phyloP scores from a whole-genome alignment of 2,329 filamentous ascomycete species.

The Claviceps pusilla region DNA sequence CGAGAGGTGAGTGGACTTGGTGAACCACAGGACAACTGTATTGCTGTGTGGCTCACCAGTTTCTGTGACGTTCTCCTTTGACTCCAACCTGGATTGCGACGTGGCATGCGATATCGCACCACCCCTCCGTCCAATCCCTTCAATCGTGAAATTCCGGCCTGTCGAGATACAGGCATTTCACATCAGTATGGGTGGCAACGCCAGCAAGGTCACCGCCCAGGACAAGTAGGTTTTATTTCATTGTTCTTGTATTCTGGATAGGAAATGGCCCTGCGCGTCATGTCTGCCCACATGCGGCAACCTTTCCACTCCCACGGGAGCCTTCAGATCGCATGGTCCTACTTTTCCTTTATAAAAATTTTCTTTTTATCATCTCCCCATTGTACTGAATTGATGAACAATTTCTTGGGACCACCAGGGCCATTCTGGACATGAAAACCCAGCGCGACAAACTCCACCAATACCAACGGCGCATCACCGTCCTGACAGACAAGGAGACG shows the following conservation, averaged over 20 bases:
- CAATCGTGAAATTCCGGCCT: background rate
- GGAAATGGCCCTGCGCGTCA: background rate
- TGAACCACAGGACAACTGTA: too few relatives aligned
- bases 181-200: constrained; percentile 35
- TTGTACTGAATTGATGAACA: background rate
- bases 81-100: background rate
- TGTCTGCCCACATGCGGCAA: too few relatives aligned
- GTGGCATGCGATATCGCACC: background rate
- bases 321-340: background rate
- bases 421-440: constrained; percentile 92
- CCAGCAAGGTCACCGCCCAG: constrained; percentile 51
- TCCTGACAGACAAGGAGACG: constrained; percentile 76
- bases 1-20: too few relatives aligned
- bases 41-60: too few relatives aligned
- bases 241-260: background rate
- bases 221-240: constrained; percentile 52
- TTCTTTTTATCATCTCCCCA: too few relatives aligned
- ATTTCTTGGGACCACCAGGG: constrained; percentile 37
- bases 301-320: background rate
- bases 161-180: background rate
- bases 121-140: background rate
- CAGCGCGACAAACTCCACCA: constrained; percentile 95
- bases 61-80: too few relatives aligned
- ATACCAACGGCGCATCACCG: constrained; percentile 80
- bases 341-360: background rate